Base-by-base conservation (phyloP, 257 asterid species). In the Apocynum venetum region DNA sequence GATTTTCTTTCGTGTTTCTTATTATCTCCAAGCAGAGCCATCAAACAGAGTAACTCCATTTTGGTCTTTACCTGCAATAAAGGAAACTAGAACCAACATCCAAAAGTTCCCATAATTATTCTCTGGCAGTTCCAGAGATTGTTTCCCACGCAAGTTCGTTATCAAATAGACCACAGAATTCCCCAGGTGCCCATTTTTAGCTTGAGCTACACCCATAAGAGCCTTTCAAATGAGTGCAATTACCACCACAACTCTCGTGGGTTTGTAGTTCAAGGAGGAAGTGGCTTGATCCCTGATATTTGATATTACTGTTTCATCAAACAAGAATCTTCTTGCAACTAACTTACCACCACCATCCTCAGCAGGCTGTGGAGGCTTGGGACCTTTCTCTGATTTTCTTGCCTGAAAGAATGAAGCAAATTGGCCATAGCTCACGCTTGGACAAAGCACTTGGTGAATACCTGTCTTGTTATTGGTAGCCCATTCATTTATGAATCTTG, bases 211-310 rank as follows among this genome's bases (percentile, higher is more conserved):
- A 0, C 48, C 44, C 2, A 57, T 12, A 41, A 83, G 48, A 76
- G 82, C 83, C 77, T 76, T 79, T 81, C 86, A 83, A 8, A 79
- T 17, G 36, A 76, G 17, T 9, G 83, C 80, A n/a, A 59, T n/a
- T 0, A 76, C 66, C 14, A 56, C 73, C 41, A 47, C 63, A 43
- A 79, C 80, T 67, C 63, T 57, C 0, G 79, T 14, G 20, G 77
- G 77, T 36, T 8, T 61, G 49, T 43, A 15, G 14, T 59, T 38
- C 9, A 13, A n/a, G 17, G 17, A 20, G 0, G 71, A 13, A 15
- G 43, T 68, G n/a, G 48, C n/a, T 70, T 15, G 47, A 4, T 44
- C 20, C 12, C 46, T 78, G 46, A 75, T 71, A 7, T 47, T 44
- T 15, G 73, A 48, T 53, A 76, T 65, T 15, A 51, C 19, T 1